phyloP scores from a whole-genome alignment of 108 stramenopile genomes.

The Fragilaria radians region DNA sequence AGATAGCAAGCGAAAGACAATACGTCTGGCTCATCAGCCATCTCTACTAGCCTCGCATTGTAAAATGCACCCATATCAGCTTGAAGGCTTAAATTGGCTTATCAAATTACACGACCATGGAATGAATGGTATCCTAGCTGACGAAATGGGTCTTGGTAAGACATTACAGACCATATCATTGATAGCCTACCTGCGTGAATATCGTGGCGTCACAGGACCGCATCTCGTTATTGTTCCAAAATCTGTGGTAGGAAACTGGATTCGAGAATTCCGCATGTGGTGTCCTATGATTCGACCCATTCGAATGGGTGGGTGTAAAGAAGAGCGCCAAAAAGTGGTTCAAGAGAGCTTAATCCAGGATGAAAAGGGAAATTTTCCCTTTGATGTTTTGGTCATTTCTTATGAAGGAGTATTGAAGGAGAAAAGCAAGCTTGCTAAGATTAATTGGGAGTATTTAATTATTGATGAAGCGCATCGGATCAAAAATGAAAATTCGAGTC shows the following conservation, averaged over 20 bases:
- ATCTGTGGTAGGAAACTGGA: slow-evolving; percentile 96
- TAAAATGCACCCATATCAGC: slow-evolving; percentile 95
- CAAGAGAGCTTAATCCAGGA: slow-evolving; percentile 50
- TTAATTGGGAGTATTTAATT: slow-evolving; percentile 78
- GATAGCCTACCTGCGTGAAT: slow-evolving; percentile 88
- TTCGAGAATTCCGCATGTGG: slow-evolving; percentile 92
- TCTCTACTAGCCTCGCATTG: slow-evolving; percentile 57
- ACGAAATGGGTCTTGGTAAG: slow-evolving; percentile 92
- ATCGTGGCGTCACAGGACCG: slow-evolving; percentile 84
- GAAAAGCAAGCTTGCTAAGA: slow-evolving; percentile 65
- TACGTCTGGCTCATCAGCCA: slow-evolving; percentile 91
- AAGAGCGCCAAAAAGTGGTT: slow-evolving; percentile 72
- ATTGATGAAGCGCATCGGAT: slow-evolving; percentile 89
- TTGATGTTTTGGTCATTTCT: slow-evolving; percentile 94
- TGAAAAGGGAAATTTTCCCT: slow-evolving; percentile 57
- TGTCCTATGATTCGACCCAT: slow-evolving; percentile 85
- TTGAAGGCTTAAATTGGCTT: slow-evolving; percentile 99
- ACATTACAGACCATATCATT: slow-evolving; percentile 94
- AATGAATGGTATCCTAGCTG: slow-evolving; percentile 98
- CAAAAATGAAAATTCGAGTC: slow-evolving; percentile 94
- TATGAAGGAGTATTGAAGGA: slow-evolving; percentile 95
- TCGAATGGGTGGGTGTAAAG: slow-evolving; percentile 91
- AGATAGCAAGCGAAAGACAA: slow-evolving; percentile 66
- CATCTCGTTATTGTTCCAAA: slow-evolving; percentile 97
- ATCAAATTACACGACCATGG: slow-evolving; percentile 98